Percentiles rank a stretch among this genome's conserved stretches.
phyloP scores from a whole-genome alignment of 2,329 filamentous ascomycete species.

The Sclerotinia trifoliorum region DNA sequence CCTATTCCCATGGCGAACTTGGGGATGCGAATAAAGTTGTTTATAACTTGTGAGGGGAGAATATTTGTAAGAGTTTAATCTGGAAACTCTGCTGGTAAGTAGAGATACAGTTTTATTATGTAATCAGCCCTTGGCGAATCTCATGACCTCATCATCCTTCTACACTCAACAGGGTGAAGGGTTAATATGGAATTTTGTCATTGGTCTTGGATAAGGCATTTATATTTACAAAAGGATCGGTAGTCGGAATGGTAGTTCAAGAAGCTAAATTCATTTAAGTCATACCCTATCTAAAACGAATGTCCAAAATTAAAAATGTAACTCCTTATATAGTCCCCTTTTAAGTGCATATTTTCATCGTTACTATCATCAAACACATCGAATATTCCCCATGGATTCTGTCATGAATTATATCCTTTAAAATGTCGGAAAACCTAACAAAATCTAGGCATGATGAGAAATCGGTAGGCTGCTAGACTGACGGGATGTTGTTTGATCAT shows the following conservation, averaged over 20 bases:
- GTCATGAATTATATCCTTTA: not conserved
- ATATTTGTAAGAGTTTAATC: not conserved
- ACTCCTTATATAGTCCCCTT: not conserved
- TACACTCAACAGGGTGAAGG: not conserved
- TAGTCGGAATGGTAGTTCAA: not conserved
- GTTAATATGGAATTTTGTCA: not conserved
- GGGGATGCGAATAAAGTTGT: not conserved
- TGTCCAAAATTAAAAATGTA: not conserved
- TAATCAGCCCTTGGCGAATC: conserved; percentile 7
- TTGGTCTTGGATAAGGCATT: not conserved
- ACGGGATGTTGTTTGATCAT: not conserved
- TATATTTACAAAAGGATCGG: not conserved
- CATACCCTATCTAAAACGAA: not conserved
- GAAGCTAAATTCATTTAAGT: not conserved
- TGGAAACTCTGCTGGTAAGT: not conserved
- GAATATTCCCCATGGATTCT: not conserved
- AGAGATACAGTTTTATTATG: conserved; percentile 8
- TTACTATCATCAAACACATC: not conserved
- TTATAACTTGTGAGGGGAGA: not conserved
- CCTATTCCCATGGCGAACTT: conserved; percentile 38
- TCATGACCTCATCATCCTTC: not conserved
- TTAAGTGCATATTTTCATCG: not conserved
- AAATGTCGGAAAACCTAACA: not conserved
- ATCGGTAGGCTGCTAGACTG: not conserved
- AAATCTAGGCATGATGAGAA: not conserved